Conservation (phyloP, 257 asterid genomes). For the Nicotiana undulata region DNA sequence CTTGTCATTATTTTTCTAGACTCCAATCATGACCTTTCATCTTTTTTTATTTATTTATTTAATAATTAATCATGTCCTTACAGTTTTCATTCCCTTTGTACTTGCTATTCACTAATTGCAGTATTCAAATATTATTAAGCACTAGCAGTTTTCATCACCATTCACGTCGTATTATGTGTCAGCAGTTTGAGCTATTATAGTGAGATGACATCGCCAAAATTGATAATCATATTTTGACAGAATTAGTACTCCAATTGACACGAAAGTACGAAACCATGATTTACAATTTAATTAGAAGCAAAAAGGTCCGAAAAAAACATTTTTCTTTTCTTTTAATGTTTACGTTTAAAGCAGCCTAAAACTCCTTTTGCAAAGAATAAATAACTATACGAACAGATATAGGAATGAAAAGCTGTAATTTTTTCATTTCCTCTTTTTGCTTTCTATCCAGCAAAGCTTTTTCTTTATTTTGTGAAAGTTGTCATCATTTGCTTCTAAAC, state of each 20-base stretch:
- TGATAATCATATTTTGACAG: background rate
- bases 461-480: background rate
- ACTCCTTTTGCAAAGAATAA: background rate
- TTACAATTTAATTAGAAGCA: background rate
- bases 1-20: background rate
- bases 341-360: background rate
- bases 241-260: background rate
- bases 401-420: background rate
- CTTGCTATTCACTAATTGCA: background rate
- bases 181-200: background rate
- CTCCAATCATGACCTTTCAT: background rate
- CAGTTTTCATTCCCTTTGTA: background rate
- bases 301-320: background rate
- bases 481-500: background rate
- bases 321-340: background rate
- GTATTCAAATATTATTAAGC: background rate
- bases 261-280: no score
- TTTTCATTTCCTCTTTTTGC: background rate
- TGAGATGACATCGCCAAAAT: background rate
- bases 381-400: background rate
- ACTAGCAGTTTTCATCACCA: background rate
- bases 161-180: background rate
- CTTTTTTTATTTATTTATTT: background rate
- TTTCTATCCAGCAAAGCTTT: background rate
- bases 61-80: background rate